Evolutionary conservation across 306 rosid species (phyloP).

Genomic region (Cicer bijugum): DNA sequence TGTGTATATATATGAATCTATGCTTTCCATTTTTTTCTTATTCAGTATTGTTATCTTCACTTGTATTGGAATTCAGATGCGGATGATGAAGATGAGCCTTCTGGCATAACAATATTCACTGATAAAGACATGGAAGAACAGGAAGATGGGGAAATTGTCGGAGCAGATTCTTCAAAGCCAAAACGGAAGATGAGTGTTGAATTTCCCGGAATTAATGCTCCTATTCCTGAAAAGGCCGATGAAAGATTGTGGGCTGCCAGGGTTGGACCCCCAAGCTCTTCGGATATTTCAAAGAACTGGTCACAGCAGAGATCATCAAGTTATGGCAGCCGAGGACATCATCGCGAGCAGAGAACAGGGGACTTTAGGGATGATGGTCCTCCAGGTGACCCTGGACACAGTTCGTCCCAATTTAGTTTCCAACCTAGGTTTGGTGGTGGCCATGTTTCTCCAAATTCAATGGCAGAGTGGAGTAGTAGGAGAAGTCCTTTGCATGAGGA

Average conservation of each 20-base stretch:
- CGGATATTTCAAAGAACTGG: slow-evolving; percentile 59
- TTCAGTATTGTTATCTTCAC: slow-evolving; percentile 1
- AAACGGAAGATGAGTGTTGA: slow-evolving; percentile 63
- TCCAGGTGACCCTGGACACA: slow-evolving; percentile 68
- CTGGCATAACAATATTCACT: slow-evolving; percentile 78
- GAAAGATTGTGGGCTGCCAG: slow-evolving; percentile 70
- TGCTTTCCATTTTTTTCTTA: slow-evolving; percentile 29
- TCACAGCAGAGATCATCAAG: slow-evolving; percentile 58
- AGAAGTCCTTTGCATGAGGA: slow-evolving; percentile 58
- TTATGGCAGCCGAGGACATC: slow-evolving; percentile 60
- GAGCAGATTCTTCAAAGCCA: slow-evolving; percentile 52
- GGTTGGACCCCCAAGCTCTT: slow-evolving; percentile 47
- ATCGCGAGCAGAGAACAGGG: slow-evolving; percentile 62
- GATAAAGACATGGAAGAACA: slow-evolving; percentile 69
- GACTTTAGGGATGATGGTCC: slow-evolving; percentile 81
- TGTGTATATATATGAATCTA: neutral
- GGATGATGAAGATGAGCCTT: slow-evolving; percentile 87
- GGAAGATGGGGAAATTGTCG: slow-evolving; percentile 93
- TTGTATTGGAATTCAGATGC: slow-evolving; percentile 55
- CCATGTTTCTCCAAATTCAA: slow-evolving; percentile 49
- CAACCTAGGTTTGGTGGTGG: slow-evolving; percentile 66
- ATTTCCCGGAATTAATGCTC: slow-evolving; percentile 90
- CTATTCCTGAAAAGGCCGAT: slow-evolving; percentile 85
- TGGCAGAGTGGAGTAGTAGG: slow-evolving; percentile 59
- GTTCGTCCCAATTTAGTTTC: slow-evolving; percentile 57